Base-by-base conservation (phyloP, 805 yeast species). In the Blastobotrys chiropterorum region DNA sequence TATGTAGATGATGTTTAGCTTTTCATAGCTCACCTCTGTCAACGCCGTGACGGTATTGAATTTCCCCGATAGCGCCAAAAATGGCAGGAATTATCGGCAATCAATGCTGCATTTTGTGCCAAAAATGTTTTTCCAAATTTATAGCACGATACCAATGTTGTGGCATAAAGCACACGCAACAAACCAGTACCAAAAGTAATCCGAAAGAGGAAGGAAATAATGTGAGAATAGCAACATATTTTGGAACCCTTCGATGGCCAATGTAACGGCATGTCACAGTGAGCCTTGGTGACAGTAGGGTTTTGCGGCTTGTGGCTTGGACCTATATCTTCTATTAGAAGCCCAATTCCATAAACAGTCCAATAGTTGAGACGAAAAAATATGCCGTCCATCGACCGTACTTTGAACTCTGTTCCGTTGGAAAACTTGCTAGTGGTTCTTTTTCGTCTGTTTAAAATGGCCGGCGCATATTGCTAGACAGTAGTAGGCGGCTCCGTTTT, bases 71-170 rank as follows among this genome's bases (percentile, higher is more conserved):
- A n/a, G n/a, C n/a, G n/a, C 38, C 38, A 8, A 7, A 31, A 7
- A 31, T 13, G 7, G 11, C 38, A 13, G 11, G 38, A 30, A 13
- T 56, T 56, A 46, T 57, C 56, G 19, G 61, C 53, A 51, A 57
- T 49, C 16, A 57, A 14, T 2, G 55, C 61, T 1, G 61, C 49
- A 20, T 57, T 47, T 7, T 47, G 48, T 8, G 56, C 59, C 41
- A 57, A 4, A 2, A 59, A 59, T 2, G 61, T 59, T 2, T 53
- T 48, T 13, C 59, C 61, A 40, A 57, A 53, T 16, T 39, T 49
- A 17, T 21, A n/a, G 47, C 61, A 57, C 59, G 31, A 40, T 56
- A 57, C 44, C 51, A 57, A 2, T 41, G 42, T 11, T 47, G 55
- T 7, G 59, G 61, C 26, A 49, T 48, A 39, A 57, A 56, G 19